A percentile compares a stretch with the other conserved stretches of the same genome.
Conservation (phyloP, 768 basidiomycete species). For the Suillus spraguei region DNA sequence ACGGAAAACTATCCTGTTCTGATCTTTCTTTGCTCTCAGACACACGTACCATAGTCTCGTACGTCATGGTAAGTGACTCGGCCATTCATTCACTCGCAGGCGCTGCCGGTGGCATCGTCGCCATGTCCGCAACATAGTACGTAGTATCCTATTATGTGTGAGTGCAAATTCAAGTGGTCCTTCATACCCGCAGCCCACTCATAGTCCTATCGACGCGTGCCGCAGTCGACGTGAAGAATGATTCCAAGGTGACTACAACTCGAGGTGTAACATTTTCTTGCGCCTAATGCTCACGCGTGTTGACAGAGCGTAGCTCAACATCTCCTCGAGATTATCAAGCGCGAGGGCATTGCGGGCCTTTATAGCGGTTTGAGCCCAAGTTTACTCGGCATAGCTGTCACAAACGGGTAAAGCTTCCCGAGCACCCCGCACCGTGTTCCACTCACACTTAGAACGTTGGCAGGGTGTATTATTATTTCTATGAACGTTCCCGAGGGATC, state of each 20-base stretch:
- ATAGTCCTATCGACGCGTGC: slow-evolving; percentile 92
- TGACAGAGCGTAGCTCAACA: slow-evolving; percentile 65
- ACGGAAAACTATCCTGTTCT: neutral
- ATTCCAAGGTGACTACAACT: slow-evolving; percentile 58
- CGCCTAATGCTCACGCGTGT: slow-evolving; percentile 11
- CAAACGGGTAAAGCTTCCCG: slow-evolving; percentile 69
- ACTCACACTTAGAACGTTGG: neutral
- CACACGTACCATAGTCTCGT: neutral
- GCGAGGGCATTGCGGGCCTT: slow-evolving; percentile 82
- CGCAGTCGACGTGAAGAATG: slow-evolving; percentile 84
- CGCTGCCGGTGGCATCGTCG: slow-evolving; percentile 84
- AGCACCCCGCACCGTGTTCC: neutral
- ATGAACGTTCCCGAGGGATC: slow-evolving; percentile 65
- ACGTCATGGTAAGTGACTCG: slow-evolving; percentile 67
- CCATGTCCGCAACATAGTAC: slow-evolving; percentile 91
- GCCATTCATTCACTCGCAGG: slow-evolving; percentile 87
- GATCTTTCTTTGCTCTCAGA: neutral
- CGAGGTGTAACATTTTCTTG: slow-evolving; percentile 1
- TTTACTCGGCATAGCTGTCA: slow-evolving; percentile 88
- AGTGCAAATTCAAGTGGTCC: neutral
- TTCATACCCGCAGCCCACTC: slow-evolving; percentile 62
- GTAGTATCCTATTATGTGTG: slow-evolving; percentile 26
- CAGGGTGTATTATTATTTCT: slow-evolving; percentile 94
- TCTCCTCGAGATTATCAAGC: slow-evolving; percentile 73
- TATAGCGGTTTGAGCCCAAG: slow-evolving; percentile 88